phyloP scores from a whole-genome alignment of 345 rosid species.

The Ceriops tagal region DNA sequence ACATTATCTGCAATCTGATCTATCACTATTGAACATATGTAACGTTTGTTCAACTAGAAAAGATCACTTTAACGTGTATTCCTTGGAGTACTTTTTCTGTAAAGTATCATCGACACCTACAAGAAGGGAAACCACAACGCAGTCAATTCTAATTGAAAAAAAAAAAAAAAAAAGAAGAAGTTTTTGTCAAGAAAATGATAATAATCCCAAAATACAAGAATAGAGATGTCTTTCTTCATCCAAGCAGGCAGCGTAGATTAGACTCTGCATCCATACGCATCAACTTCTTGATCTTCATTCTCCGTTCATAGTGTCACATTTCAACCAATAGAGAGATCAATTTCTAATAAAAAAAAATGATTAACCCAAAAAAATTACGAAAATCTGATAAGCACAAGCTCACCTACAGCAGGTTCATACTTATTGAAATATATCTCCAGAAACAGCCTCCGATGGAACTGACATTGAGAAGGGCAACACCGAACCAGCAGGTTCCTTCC shows the following conservation, averaged over 20 bases:
- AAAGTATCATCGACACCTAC: slow-evolving; percentile 87
- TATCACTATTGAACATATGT: too few species aligned
- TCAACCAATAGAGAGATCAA: background rate
- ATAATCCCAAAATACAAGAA: background rate
- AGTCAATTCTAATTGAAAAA: background rate
- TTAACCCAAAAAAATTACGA: background rate
- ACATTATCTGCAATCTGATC: too few species aligned
- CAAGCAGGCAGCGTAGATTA: slow-evolving; percentile 78
- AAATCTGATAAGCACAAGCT: background rate
- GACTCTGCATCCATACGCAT: slow-evolving; percentile 96
- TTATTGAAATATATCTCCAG: slow-evolving; percentile 93
- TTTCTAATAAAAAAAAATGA: background rate
- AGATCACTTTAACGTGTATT: slow-evolving; percentile 61
- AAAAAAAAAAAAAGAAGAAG: background rate
- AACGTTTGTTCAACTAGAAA: too few species aligned
- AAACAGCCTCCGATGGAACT: slow-evolving; percentile 93
- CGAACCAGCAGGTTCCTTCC: slow-evolving; percentile 77
- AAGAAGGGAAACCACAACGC: background rate
- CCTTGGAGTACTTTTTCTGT: slow-evolving; percentile 80
- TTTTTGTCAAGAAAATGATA: background rate
- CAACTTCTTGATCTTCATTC: slow-evolving; percentile 90
- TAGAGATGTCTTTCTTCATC: slow-evolving; percentile 85
- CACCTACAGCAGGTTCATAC: slow-evolving; percentile 93
- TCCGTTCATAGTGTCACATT: slow-evolving; percentile 34
- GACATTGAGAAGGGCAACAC: slow-evolving; percentile 89